Evolutionary conservation across 2,329 filamentous ascomycete genomes (phyloP), one percentile per base, ranked within the genome.

Genomic region (Mycosphaerella sp.): DNA sequence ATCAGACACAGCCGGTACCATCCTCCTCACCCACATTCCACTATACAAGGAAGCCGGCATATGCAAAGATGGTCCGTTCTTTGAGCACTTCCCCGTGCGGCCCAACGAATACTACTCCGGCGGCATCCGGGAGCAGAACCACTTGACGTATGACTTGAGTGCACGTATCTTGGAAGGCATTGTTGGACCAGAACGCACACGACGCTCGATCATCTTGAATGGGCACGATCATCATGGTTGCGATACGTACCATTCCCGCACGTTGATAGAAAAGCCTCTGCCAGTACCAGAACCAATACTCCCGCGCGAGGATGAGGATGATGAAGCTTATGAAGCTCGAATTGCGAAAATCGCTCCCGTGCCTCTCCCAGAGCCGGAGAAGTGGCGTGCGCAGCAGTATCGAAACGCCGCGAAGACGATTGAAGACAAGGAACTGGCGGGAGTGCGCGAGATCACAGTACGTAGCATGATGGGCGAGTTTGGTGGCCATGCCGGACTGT

Each of bases 401-500:
- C 32, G 41, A 12, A 23, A 60, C 32, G 51, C 58, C 7, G 48
- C 47, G 5, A 58, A 58, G 23, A 38, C 51, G n/a, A 39, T 44
- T 23, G 32, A 34, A 23, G 48, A 60, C 42, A 34, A 51, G 12
- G 48, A 26, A 14, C 34, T 55, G 39, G 81, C 86, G 0, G 86
- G 86, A 0, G 76, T 96, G 5, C 79, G 92, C 29, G 93, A 98
- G 72, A 83, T 97, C 60, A 98, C 93, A 0, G 87, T 98, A 2
- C 84, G 91, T 55, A 95, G 89, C 70, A 97, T 98, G 90, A 98
- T 98, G 93, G 93, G 93, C 53, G 87, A 88, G 53, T 98, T 87
- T 71, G 85, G 83, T n/a, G 93, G 93, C 17, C 93, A 96, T 68
- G 89, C 90, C 0, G 93, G 90, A 0, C 76, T 98, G 41, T 72